These are phyloP conservation scores for Amauroascus niger DNA, from an alignment of 2,329 filamentous ascomycete genomes.

Conservation along the genomic window DNA sequence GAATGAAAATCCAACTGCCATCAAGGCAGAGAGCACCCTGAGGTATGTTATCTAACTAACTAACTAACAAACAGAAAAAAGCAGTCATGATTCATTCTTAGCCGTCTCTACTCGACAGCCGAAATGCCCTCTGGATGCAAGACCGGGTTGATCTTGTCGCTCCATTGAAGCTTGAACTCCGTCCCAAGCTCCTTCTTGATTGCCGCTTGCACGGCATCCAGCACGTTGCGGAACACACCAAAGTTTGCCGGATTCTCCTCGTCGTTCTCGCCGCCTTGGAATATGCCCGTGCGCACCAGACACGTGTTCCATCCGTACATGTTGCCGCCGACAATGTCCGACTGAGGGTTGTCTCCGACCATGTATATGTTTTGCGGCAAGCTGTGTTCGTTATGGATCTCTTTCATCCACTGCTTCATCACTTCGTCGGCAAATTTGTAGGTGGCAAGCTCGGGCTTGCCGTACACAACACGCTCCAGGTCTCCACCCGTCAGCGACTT, in stretches of 20 bases:
- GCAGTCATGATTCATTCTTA: too few relatives aligned
- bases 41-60: neutral
- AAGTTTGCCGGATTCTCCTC: conserved; percentile 67
- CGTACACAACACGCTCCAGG: conserved; percentile 66
- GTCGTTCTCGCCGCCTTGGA: conserved; percentile 67
- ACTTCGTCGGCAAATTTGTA: conserved; percentile 72
- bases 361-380: conserved; percentile 64
- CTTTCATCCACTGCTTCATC: conserved; percentile 63
- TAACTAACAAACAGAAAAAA: too few relatives aligned
- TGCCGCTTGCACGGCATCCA: conserved; percentile 59
- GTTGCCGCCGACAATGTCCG: conserved; percentile 66
- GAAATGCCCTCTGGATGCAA: conserved; percentile 39
- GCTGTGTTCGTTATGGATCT: conserved; percentile 61
- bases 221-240: conserved; percentile 63
- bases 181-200: conserved; percentile 60
- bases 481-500: conserved; percentile 56
- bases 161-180: conserved; percentile 65
- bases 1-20: too few relatives aligned
- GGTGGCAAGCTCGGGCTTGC: conserved; percentile 64
- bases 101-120: conserved; percentile 38
- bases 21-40: neutral
- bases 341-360: conserved; percentile 65
- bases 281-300: conserved; percentile 66
- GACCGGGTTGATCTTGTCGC: conserved; percentile 61
- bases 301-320: conserved; percentile 78